Evolutionary conservation across 345 rosid genomes (phyloP).

Genomic region (Salix udensis): DNA sequence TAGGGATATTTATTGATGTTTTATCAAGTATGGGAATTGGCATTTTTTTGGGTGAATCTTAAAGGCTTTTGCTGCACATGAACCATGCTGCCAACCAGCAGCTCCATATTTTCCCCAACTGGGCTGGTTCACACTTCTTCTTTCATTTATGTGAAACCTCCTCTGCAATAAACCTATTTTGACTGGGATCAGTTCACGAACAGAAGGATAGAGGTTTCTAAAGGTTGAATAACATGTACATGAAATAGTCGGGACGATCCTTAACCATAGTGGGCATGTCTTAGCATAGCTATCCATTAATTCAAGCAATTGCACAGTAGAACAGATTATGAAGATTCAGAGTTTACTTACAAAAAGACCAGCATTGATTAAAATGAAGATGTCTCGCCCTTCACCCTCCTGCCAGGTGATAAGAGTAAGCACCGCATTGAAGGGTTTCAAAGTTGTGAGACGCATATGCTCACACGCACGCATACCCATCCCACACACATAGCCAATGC

Average conservation of each 20-base stretch:
- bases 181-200: neutral
- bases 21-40: neutral
- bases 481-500: neutral
- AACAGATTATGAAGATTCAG: conserved; percentile 4
- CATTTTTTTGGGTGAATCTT: neutral
- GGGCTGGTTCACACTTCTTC: neutral
- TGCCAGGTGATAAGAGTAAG: conserved; percentile 67
- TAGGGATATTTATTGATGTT: neutral
- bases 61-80: neutral
- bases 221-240: neutral
- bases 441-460: neutral
- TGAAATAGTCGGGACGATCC: neutral
- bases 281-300: neutral
- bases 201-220: neutral
- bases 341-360: conserved; percentile 76
- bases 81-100: neutral
- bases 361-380: conserved; percentile 69
- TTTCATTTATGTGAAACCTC: neutral
- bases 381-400: conserved; percentile 63
- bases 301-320: conserved; percentile 1
- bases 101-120: neutral
- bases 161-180: neutral
- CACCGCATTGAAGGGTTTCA: conserved; percentile 36
- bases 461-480: neutral
- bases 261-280: neutral